A percentile compares a stretch with the other conserved stretches of the same genome.
Evolutionary conservation across 148 eudicot genomes (phyloP).

Genomic region (Rhododendron mucronatum): DNA sequence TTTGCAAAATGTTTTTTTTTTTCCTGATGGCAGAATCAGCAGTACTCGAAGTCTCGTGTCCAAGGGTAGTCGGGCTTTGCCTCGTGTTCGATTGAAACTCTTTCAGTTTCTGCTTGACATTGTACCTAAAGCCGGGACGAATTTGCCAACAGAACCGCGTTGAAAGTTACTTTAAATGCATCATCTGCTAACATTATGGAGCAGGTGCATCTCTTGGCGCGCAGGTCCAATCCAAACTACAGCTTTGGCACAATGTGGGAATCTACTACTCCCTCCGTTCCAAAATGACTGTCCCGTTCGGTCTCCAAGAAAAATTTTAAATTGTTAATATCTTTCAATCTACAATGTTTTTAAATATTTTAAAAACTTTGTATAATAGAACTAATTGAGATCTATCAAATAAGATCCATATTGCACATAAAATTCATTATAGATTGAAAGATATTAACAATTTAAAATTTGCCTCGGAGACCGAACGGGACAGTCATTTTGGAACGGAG

Average conservation of each 20-base stretch:
- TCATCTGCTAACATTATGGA: background rate
- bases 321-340: too few relatives aligned
- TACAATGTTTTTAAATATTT: too few relatives aligned
- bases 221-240: slow-evolving; percentile 87
- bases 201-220: slow-evolving; percentile 30
- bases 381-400: too few relatives aligned
- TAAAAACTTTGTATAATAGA: too few relatives aligned
- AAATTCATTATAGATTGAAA: too few relatives aligned
- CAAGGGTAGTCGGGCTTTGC: slow-evolving; percentile 42
- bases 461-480: too few relatives aligned
- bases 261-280: too few relatives aligned
- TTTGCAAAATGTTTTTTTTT: slow-evolving; percentile 35
- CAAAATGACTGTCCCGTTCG: too few relatives aligned
- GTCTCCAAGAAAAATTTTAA: too few relatives aligned
- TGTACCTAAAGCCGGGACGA: background rate
- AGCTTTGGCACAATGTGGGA: slow-evolving; percentile 77
- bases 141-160: background rate
- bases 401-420: too few relatives aligned
- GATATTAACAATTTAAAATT: too few relatives aligned
- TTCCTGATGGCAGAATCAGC: slow-evolving; percentile 41
- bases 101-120: background rate
- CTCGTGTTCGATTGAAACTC: background rate
- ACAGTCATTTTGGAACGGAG: too few relatives aligned
- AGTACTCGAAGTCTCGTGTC: slow-evolving; percentile 56
- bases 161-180: background rate